Evolutionary conservation across 805 yeast species (phyloP), one percentile per base, ranked within the genome.

Genomic region (Saturnispora sanitii): DNA sequence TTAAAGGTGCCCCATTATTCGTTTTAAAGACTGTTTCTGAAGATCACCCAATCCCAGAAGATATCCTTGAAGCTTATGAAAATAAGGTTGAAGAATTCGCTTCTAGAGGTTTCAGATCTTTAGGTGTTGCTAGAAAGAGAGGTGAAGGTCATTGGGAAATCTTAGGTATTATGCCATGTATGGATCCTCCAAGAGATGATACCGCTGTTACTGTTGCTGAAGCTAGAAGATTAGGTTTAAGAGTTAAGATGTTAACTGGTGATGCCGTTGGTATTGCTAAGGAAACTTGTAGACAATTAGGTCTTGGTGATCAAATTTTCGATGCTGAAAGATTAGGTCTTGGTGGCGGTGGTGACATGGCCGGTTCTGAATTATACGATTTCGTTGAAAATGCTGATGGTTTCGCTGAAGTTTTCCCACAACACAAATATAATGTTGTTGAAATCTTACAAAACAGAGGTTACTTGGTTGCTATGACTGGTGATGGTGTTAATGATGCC

Each of bases 171-270:
- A 86, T 87, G 95, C 96, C 96, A 68, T 86, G 95, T 73, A 82
- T 84, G 88, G 96, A 87, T 71, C 96, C 96, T 61, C 96, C 96
- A 71, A 83, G 96, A 79, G 94, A 87, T 71, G 96, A 87, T 69
- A 87, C 96, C 73, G 95, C 94, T 59, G 78, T 79, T 61, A 87
- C 96, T 64, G 92, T 87, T 64, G 66, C 73, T 67, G 96, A 87
- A 71, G 96, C 96, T 57, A 79, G 82, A 72, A 61, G 70, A 54
- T 77, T 87, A 61, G 96, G 96, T 78, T 77, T 87, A 63, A 80
- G 92, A 71, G 92, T 87, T 57, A 87, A 87, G 82, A 87, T 87
- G 96, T 79, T 87, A 67, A 87, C 96, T 71, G 96, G 96, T 79
- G 96, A 87, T 73, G 96, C 96, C 67, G 95, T 87, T 62, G 96